Evolutionary conservation across 1,139 yeast species (phyloP).

Genomic region (Yamadazyma siamensis): DNA sequence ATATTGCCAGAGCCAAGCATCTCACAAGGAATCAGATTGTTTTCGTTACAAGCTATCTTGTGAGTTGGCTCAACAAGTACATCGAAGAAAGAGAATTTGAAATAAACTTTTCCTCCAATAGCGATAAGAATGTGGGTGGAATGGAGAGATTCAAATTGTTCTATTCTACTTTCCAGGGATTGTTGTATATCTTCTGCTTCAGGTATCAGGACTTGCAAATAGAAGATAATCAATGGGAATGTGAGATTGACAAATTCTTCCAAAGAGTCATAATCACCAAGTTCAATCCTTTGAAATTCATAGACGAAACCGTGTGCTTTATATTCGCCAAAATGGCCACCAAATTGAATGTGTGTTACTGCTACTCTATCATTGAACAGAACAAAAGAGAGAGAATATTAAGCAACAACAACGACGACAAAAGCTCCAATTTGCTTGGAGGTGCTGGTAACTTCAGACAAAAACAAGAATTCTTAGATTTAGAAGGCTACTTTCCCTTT

Average conservation of each 20-base stretch:
- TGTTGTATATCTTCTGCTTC: slow-evolving; percentile 88
- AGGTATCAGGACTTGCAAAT: slow-evolving; percentile 60
- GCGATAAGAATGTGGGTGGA: slow-evolving; percentile 40
- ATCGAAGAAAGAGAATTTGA: slow-evolving; percentile 81
- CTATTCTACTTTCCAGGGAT: slow-evolving; percentile 90
- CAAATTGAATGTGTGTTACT: slow-evolving; percentile 84
- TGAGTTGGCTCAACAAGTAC: slow-evolving; percentile 80
- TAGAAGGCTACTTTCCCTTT: slow-evolving; percentile 93
- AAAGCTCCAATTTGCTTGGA: slow-evolving; percentile 20
- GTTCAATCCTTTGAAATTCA: slow-evolving; percentile 89
- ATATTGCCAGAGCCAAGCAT: slow-evolving; percentile 81
- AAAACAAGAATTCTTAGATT: slow-evolving; percentile 78
- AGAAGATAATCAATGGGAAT: slow-evolving; percentile 62
- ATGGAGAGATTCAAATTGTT: slow-evolving; percentile 82
- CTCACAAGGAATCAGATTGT: slow-evolving; percentile 69
- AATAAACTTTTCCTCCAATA: slow-evolving; percentile 43
- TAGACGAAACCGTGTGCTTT: slow-evolving; percentile 89
- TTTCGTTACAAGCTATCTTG: slow-evolving; percentile 73
- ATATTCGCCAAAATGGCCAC: slow-evolving; percentile 94
- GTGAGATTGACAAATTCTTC: slow-evolving; percentile 78
- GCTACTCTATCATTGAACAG: slow-evolving; percentile 89
- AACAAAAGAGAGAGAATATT: slow-evolving; percentile 67
- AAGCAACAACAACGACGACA: slow-evolving; percentile 22
- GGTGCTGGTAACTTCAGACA: slow-evolving; percentile 42
- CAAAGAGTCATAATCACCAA: slow-evolving; percentile 83